phyloP scores from a whole-genome alignment of 805 yeast genomes.

The Clavispora vitiphila region DNA sequence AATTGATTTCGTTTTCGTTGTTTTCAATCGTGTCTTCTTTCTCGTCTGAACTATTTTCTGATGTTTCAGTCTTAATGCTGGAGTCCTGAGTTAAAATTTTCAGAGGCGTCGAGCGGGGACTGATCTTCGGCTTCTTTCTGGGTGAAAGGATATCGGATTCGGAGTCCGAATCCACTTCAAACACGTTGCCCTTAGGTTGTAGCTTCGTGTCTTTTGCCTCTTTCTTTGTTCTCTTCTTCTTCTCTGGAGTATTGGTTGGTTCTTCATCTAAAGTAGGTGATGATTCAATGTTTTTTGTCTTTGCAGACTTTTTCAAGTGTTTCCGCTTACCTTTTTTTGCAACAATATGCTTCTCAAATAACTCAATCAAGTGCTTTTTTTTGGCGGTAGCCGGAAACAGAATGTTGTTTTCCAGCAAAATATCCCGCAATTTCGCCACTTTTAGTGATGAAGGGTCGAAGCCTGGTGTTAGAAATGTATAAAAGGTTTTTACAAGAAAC shows the following conservation, averaged over 20 bases:
- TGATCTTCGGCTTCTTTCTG: slow-evolving; percentile 6
- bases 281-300: too few relatives aligned
- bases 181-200: slow-evolving; percentile 14
- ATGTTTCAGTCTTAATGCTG: neutral
- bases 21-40: neutral
- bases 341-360: slow-evolving; percentile 50
- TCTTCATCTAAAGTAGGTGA: neutral
- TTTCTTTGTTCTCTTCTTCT: slow-evolving; percentile 8
- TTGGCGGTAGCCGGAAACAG: slow-evolving; percentile 57
- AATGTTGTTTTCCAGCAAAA: slow-evolving; percentile 61
- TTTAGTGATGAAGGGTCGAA: slow-evolving; percentile 49
- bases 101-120: slow-evolving; percentile 1
- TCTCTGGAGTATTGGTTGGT: neutral
- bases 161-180: slow-evolving; percentile 14
- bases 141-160: slow-evolving; percentile 13
- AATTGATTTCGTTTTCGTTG: neutral
- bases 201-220: neutral
- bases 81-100: neutral
- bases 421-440: slow-evolving; percentile 64
- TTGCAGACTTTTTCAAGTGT: neutral
- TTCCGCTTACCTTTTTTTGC: neutral
- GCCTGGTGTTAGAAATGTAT: slow-evolving; percentile 11
- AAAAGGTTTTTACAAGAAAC: too few relatives aligned
- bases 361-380: slow-evolving; percentile 57
- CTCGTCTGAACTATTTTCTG: neutral